A percentile compares a stretch with the other conserved stretches of the same genome.
phyloP scores from a whole-genome alignment of 345 rosid genomes.

The Lenwebbia sp. region DNA sequence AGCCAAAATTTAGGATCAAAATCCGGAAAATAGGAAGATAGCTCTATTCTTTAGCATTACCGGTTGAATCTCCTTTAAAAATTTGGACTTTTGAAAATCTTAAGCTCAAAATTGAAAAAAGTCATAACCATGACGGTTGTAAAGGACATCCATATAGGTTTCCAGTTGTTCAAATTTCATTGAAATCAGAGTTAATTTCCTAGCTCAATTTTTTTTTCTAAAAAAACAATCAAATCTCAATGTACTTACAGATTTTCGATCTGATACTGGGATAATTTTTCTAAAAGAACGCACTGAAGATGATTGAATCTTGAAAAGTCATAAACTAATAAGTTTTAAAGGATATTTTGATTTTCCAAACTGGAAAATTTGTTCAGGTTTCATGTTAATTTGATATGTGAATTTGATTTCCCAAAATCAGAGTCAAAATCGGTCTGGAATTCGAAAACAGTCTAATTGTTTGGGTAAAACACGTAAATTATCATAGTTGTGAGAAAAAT shows the following conservation, averaged over 20 bases:
- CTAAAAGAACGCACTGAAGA: background rate
- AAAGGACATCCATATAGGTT: background rate
- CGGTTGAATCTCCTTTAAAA: too few relatives aligned
- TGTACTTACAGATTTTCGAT: background rate
- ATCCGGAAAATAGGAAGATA: too few relatives aligned
- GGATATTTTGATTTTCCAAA: background rate
- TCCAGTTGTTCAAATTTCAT: too few relatives aligned
- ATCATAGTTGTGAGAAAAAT: too few relatives aligned
- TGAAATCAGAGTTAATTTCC: too few relatives aligned
- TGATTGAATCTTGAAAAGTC: background rate
- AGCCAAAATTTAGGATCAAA: too few relatives aligned
- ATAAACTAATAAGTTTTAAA: background rate
- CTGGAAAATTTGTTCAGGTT: background rate
- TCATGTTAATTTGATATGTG: background rate
- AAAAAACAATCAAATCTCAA: too few relatives aligned
- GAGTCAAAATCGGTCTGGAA: background rate
- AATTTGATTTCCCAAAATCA: too few relatives aligned
- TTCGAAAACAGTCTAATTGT: background rate
- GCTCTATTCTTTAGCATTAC: too few relatives aligned
- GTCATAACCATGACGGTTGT: background rate
- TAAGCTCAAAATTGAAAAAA: background rate
- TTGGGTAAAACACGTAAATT: too few relatives aligned
- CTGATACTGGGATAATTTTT: background rate
- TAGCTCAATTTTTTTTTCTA: too few relatives aligned
- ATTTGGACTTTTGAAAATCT: too few relatives aligned